A percentile compares a stretch with the other conserved stretches of the same genome.
Evolutionary conservation across 305 asterid species (phyloP).

Genomic region (Fraxinus baroniana): DNA sequence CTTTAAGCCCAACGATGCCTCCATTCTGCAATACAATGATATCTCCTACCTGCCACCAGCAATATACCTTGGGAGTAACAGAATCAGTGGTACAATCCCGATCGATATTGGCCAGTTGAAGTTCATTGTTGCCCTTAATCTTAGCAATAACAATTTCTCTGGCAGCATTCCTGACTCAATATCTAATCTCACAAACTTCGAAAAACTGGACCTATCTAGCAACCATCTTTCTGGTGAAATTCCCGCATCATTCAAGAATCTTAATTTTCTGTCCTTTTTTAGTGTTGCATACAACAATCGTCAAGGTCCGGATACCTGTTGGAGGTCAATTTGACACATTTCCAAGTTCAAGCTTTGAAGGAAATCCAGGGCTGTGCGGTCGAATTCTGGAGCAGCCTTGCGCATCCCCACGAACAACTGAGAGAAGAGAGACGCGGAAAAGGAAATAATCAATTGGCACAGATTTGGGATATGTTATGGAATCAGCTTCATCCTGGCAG

Average conservation of each 20-base stretch:
- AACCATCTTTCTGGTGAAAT: conserved; percentile 60
- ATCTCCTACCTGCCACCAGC: conserved; percentile 60
- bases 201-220: conserved; percentile 53
- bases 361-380: conserved; percentile 71
- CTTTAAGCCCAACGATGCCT: conserved; percentile 63
- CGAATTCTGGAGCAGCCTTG: conserved; percentile 49
- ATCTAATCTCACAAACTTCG: conserved; percentile 61
- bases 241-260: conserved; percentile 43
- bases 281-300: conserved; percentile 68
- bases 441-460: conserved; percentile 32
- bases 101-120: conserved; percentile 50
- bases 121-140: conserved; percentile 53
- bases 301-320: conserved; percentile 54
- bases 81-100: conserved; percentile 51
- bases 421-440: conserved; percentile 15
- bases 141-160: conserved; percentile 52
- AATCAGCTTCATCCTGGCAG: not conserved
- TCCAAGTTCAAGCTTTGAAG: conserved; percentile 52
- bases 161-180: conserved; percentile 60
- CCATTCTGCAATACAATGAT: conserved; percentile 61
- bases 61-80: conserved; percentile 23
- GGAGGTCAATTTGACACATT: conserved; percentile 74
- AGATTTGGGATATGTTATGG: not conserved
- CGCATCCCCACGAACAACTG: not conserved
- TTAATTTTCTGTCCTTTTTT: conserved; percentile 64